Base-by-base conservation (phyloP, 768 basidiomycete species). In the Hygrophoropsis aurantiaca region DNA sequence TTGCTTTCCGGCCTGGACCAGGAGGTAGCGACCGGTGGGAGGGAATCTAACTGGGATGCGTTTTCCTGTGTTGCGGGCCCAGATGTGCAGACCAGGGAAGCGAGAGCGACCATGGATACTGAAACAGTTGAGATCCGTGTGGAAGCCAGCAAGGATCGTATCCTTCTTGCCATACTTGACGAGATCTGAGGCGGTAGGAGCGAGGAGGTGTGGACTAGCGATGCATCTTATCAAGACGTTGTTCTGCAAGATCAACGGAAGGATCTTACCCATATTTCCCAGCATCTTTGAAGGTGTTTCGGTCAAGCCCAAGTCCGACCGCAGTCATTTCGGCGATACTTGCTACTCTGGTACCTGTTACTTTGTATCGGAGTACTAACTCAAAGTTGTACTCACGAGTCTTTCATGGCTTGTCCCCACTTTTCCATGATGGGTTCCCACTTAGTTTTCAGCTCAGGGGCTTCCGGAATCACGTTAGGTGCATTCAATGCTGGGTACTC, bases 1-100 rank as follows among this genome's bases (percentile, higher is more conserved):
- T 62, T 98, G 94, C 66, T 94, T 95, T 33, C 94, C 94, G 2
- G 94, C 94, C 66, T 98, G 94, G 1, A 98, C 91, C 11, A 98
- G 79, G 26, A 98, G 77, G 60, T 85, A 84, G 33, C 84, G 79
- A 40, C 84, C 84, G 3, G 87, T 89, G 1, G 79, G 73, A 1
- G 94, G 94, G 41, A 98, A 91, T 59, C 78, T 82, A 37, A 97
- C 94, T 2, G 85, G 74, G 50, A 97, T 90, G 11, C 90, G 84
- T 62, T 89, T 92, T 24, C 94, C 94, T 0, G 86, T 85, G 59
- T 97, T 97, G 30, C 94, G 79, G 11, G 92, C 94, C 94, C 94
- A 97, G 43, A 97, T 89, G 63, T 97, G 80, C 19, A 97, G 75
- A 21, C 90, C 92, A 0, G 92, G 90, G 65, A 87, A 93, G 49